Conservation (phyloP, 2,329 filamentous ascomycete genomes). For the Cadophora sp. region DNA sequence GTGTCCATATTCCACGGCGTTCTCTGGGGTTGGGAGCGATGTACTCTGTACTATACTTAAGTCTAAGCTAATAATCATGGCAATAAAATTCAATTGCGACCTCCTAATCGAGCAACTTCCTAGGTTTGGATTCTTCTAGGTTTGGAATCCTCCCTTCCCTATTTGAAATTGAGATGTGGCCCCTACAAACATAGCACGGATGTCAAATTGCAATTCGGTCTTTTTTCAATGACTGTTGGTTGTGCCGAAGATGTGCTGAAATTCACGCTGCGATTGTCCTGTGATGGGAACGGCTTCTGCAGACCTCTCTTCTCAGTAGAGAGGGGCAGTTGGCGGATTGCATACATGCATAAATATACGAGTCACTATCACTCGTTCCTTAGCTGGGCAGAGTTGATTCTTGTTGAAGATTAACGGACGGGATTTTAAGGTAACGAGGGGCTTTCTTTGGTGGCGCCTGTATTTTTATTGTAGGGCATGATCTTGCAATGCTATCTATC, state of each 20-base stretch:
- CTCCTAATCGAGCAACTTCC: background rate
- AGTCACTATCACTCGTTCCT: too few species aligned
- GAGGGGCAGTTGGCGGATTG: slow-evolving; percentile 36
- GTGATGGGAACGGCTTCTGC: slow-evolving; percentile 44
- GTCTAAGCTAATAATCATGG: slow-evolving; percentile 18
- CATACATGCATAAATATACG: slow-evolving; percentile 30
- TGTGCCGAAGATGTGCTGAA: slow-evolving; percentile 99
- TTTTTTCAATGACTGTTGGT: slow-evolving; percentile 77
- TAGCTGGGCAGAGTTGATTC: too few species aligned
- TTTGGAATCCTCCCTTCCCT: background rate
- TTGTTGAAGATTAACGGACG: too few species aligned
- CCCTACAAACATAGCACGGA: slow-evolving; percentile 75
- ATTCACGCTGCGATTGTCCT: slow-evolving; percentile 55
- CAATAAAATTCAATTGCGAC: slow-evolving; percentile 11
- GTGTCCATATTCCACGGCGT: slow-evolving; percentile 17
- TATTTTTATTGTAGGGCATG: too few species aligned
- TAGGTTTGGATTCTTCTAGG: background rate
- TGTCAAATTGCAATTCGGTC: slow-evolving; percentile 99
- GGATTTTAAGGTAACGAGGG: too few species aligned
- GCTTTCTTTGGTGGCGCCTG: too few species aligned
- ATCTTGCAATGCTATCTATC: too few species aligned
- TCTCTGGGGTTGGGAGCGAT: slow-evolving; percentile 18
- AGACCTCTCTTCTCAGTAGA: slow-evolving; percentile 29
- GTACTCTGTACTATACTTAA: slow-evolving; percentile 17
- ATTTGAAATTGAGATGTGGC: background rate